Percentiles rank a stretch among this genome's conserved stretches.
phyloP scores from a whole-genome alignment of 139 green algal species.

The Picochlorum sp. region DNA sequence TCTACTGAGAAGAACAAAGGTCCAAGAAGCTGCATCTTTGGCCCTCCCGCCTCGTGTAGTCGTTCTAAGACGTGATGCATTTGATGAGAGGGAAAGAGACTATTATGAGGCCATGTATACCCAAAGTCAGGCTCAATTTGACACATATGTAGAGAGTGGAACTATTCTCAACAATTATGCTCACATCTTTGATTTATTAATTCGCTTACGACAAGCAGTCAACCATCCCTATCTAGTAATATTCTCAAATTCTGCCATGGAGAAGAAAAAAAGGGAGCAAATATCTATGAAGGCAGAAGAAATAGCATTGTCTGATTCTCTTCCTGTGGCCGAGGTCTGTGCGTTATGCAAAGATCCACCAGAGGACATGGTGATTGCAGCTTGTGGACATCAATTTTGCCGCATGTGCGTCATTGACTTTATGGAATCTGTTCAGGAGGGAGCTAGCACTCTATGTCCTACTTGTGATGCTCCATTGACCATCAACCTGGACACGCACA shows the following conservation, averaged over 20 bases:
- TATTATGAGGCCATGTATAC: conserved; percentile 86
- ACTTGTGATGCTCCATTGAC: conserved; percentile 57
- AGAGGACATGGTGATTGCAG: conserved; percentile 46
- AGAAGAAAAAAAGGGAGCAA: neutral
- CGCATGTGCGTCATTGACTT: conserved; percentile 63
- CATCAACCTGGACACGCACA: conserved; percentile 51
- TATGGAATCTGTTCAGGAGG: conserved; percentile 16
- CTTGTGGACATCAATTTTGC: conserved; percentile 75
- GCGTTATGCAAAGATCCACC: conserved; percentile 63
- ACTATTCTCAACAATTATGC: conserved; percentile 36
- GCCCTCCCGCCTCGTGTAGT: conserved; percentile 70
- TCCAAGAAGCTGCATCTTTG: conserved; percentile 82
- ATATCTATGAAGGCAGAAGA: neutral
- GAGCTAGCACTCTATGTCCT: conserved; percentile 38
- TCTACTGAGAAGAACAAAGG: conserved; percentile 85
- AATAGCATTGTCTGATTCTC: too few species aligned
- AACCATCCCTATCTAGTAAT: conserved; percentile 56
- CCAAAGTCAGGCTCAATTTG: conserved; percentile 72
- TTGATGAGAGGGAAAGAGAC: conserved; percentile 74
- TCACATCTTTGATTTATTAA: conserved; percentile 93
- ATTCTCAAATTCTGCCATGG: conserved; percentile 35
- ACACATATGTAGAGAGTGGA: conserved; percentile 42
- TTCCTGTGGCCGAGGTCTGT: too few species aligned
- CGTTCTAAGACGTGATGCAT: conserved; percentile 51
- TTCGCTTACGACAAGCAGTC: conserved; percentile 30